These are phyloP conservation scores for Mortierella sp. DNA, from an alignment of 371 early-diverging fungal species.

Conservation along the genomic window DNA sequence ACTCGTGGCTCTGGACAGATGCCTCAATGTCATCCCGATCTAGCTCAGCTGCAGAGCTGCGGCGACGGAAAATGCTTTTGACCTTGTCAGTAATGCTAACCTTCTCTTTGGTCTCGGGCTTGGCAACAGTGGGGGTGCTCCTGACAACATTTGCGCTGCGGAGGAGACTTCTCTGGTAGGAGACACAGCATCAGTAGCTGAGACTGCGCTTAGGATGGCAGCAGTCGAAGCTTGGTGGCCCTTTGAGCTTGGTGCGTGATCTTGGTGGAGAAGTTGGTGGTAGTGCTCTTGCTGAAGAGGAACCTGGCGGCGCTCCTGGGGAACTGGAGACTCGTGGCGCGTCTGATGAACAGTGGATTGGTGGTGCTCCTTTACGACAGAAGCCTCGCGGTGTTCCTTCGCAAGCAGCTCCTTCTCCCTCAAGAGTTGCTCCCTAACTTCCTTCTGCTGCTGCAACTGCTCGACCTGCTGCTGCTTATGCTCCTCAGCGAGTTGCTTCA, in stretches of 20 bases:
- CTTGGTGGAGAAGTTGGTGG: not conserved
- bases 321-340: no score
- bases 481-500: not conserved
- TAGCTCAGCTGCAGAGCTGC: slow-evolving; percentile 8
- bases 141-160: not conserved
- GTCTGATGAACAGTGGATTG: no score
- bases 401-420: not conserved
- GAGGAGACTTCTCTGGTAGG: not conserved
- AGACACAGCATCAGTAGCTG: not conserved
- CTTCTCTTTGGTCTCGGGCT: not conserved
- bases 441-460: not conserved
- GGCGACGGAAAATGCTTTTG: slow-evolving; percentile 32
- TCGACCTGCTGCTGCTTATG: not conserved
- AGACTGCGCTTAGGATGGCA: not conserved
- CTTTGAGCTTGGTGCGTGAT: not conserved
- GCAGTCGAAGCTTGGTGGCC: not conserved
- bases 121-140: not conserved
- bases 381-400: not conserved
- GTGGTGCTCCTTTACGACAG: no score
- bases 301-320: not conserved
- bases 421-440: not conserved
- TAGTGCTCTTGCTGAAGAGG: slow-evolving; percentile 1
- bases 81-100: slow-evolving; percentile 22
- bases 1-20: not conserved
- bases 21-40: not conserved